Evolutionary conservation across 148 eudicot species (phyloP).

Genomic region (Dianthus caryophyllus): DNA sequence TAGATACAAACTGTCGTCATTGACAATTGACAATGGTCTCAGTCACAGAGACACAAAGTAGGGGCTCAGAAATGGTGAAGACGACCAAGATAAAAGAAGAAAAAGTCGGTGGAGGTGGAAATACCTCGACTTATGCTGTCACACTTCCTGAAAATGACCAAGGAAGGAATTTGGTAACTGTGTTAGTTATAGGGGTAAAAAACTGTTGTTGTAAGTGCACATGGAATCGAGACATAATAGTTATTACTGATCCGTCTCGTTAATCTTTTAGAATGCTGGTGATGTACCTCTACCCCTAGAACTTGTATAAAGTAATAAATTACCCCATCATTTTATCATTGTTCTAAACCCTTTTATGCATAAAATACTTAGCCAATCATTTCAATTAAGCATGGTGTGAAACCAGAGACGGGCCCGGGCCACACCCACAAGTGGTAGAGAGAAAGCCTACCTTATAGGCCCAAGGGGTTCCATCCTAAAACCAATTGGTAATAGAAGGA

Average conservation of each 20-base stretch:
- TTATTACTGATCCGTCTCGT: background rate
- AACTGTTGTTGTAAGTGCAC: background rate
- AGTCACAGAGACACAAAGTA: constrained; percentile 37
- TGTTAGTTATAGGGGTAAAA: background rate
- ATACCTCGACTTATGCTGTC: constrained; percentile 65
- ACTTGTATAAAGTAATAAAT: background rate
- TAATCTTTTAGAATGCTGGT: constrained; percentile 1
- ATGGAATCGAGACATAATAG: background rate
- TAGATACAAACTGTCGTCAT: background rate
- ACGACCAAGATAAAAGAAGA: constrained; percentile 68
- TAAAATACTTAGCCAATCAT: no score
- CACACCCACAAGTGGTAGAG: no score
- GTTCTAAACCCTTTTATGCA: no score
- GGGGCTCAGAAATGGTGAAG: constrained; percentile 46
- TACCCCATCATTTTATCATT: background rate
- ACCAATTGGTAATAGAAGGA: no score
- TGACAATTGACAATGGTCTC: constrained; percentile 32
- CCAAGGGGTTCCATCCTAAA: no score
- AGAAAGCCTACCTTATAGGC: no score
- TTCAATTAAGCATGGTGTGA: no score
- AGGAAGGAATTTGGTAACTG: constrained; percentile 70
- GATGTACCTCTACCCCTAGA: background rate
- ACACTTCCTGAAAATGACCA: constrained; percentile 76
- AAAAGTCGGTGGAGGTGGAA: constrained; percentile 38
- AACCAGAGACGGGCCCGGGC: no score